Conservation (phyloP, 495 filamentous ascomycete genomes). For the Bathelium albidoporum region DNA sequence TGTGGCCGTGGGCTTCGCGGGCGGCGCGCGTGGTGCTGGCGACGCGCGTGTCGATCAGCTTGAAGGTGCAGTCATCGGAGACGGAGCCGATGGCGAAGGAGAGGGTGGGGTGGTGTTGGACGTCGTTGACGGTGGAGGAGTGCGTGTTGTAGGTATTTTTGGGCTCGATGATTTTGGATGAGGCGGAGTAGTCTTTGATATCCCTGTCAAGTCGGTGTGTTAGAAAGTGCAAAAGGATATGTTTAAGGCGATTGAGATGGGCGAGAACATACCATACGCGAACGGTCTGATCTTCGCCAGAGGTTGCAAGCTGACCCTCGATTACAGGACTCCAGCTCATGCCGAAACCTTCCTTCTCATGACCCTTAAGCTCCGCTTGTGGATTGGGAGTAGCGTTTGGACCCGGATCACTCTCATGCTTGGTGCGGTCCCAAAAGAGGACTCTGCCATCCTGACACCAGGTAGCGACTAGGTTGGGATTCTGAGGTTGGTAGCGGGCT, state of each 20-base stretch:
- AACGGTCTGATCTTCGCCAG: conserved; percentile 83
- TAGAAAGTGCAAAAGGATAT: too few species aligned
- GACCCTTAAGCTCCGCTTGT: conserved; percentile 76
- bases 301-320: conserved; percentile 74
- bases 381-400: conserved; percentile 52
- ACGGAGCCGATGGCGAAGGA: conserved; percentile 75
- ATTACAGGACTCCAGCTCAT: conserved; percentile 83
- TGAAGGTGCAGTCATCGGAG: conserved; percentile 87
- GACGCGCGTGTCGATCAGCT: conserved; percentile 74
- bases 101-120: conserved; percentile 74
- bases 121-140: conserved; percentile 85
- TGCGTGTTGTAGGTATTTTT: conserved; percentile 75
- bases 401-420: conserved; percentile 66
- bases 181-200: conserved; percentile 54
- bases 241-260: conserved; percentile 7
- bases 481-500: conserved; percentile 93
- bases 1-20: conserved; percentile 54
- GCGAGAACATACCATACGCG: conserved; percentile 63
- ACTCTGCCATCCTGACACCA: conserved; percentile 80
- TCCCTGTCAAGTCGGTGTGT: conserved; percentile 49
- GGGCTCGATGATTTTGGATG: conserved; percentile 59
- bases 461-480: conserved; percentile 93
- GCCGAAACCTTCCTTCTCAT: conserved; percentile 87
- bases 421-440: conserved; percentile 90
- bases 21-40: conserved; percentile 51